phyloP scores from a whole-genome alignment of 768 basidiomycete genomes.

The Lactarius hengduanensis region DNA sequence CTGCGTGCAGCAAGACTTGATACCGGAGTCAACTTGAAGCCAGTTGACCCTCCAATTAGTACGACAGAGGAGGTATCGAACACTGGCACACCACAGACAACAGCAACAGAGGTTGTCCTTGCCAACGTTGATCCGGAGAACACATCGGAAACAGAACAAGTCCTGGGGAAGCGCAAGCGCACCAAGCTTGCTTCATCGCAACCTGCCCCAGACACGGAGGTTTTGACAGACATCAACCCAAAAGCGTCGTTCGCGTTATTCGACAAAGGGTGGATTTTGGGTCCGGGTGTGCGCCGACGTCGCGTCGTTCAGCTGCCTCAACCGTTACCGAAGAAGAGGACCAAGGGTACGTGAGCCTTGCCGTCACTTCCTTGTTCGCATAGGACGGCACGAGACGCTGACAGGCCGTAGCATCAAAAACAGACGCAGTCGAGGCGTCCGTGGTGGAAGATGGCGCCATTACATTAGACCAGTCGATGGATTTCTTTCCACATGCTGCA shows the following conservation, averaged over 20 bases:
- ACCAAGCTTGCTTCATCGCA: slow-evolving; percentile 28
- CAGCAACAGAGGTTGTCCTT: neutral
- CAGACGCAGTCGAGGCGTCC: neutral
- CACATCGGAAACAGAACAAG: slow-evolving; percentile 11
- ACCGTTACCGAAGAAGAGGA: slow-evolving; percentile 43
- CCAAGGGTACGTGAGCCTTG: slow-evolving; percentile 49
- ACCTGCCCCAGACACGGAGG: slow-evolving; percentile 46
- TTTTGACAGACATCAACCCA: slow-evolving; percentile 71
- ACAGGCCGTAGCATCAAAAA: slow-evolving; percentile 4
- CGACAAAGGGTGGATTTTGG: slow-evolving; percentile 86
- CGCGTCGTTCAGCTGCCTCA: slow-evolving; percentile 44
- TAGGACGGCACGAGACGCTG: slow-evolving; percentile 17
- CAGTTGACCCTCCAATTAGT: slow-evolving; percentile 44
- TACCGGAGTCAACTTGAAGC: slow-evolving; percentile 15
- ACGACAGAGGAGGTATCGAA: slow-evolving; percentile 17
- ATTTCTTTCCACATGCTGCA: neutral
- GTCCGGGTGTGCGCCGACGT: slow-evolving; percentile 66
- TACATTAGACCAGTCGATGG: neutral
- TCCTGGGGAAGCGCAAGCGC: slow-evolving; percentile 26
- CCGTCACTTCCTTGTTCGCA: slow-evolving; percentile 34
- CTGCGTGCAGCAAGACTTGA: slow-evolving; percentile 1
- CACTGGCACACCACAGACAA: neutral
- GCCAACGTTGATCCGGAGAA: slow-evolving; percentile 5
- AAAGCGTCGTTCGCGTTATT: slow-evolving; percentile 77
- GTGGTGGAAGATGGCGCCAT: neutral